Conservation (phyloP, 148 eudicot species). For the Gaultheria prostrata region DNA sequence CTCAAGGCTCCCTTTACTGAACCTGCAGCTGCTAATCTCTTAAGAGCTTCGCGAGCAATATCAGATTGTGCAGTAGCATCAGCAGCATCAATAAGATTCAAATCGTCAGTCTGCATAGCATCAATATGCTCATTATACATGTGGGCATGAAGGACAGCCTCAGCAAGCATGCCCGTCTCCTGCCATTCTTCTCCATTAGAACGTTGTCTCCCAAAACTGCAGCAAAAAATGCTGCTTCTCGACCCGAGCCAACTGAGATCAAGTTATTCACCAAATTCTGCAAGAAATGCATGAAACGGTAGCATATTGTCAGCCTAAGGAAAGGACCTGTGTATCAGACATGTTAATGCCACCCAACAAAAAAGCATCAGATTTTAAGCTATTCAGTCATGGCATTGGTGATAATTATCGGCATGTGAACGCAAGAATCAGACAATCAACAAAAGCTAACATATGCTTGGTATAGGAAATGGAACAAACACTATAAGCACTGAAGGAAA, state of each 20-base stretch:
- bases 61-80: conserved; percentile 94
- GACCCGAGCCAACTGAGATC: conserved; percentile 83
- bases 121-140: conserved; percentile 48
- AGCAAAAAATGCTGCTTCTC: conserved; percentile 96
- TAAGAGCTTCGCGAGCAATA: conserved; percentile 92
- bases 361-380: neutral
- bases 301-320: neutral
- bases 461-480: neutral
- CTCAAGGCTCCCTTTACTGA: conserved; percentile 91
- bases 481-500: too few species aligned
- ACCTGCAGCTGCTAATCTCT: conserved; percentile 94
- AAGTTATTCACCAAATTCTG: conserved; percentile 91
- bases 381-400: neutral
- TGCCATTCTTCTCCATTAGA: conserved; percentile 99
- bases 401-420: neutral
- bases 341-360: neutral
- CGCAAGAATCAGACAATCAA: neutral
- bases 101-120: too few species aligned
- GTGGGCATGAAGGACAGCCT: conserved; percentile 96
- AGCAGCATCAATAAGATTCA: conserved; percentile 94
- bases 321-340: neutral
- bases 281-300: conserved; percentile 16
- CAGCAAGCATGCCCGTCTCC: conserved; percentile 99
- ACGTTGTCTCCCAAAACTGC: conserved; percentile 94
- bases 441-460: neutral